These are phyloP conservation scores for Microcera coccophila DNA, from an alignment of 2,329 filamentous ascomycete genomes.

Conservation along the genomic window DNA sequence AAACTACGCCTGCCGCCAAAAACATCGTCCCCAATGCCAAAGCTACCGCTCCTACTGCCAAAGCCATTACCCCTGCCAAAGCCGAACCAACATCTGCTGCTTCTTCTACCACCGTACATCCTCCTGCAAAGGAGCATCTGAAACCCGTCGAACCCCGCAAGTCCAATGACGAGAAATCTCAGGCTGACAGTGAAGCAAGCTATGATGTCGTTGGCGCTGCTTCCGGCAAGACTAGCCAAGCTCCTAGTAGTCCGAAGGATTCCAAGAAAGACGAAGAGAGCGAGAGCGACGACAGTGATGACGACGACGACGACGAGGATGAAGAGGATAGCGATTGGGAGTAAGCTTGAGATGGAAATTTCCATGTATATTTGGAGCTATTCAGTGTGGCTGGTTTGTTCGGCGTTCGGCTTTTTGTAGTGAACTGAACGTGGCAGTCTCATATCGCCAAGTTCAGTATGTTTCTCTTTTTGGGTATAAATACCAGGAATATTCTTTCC, in stretches of 20 bases:
- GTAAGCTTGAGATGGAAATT: constrained; percentile 36
- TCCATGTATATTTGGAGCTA: constrained; percentile 11
- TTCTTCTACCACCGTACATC: constrained; percentile 60
- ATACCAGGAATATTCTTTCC: constrained; percentile 19
- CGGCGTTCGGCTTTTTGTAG: constrained; percentile 34
- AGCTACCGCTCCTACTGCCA: constrained; percentile 1
- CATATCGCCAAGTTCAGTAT: constrained; percentile 16
- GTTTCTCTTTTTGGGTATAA: constrained; percentile 26
- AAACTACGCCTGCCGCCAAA: too few relatives aligned
- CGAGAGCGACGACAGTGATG: constrained; percentile 39
- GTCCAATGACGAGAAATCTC: constrained; percentile 85
- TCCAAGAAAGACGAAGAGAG: constrained; percentile 47
- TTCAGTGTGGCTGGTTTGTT: constrained; percentile 23
- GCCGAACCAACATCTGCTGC: constrained; percentile 46
- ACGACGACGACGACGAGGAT: too few relatives aligned
- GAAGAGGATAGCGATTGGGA: constrained; percentile 85
- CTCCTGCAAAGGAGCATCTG: constrained; percentile 38
- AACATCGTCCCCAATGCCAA: constrained; percentile 8
- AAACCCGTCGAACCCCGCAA: constrained; percentile 64
- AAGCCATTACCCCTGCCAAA: constrained; percentile 25
- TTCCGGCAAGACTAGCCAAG: constrained; percentile 73
- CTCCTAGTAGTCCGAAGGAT: constrained; percentile 64
- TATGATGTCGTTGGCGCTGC: constrained; percentile 86
- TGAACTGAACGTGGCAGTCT: constrained; percentile 18
- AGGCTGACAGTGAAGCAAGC: constrained; percentile 89